Conservation (phyloP, 805 yeast species). For the Hanseniaspora osmophila region DNA sequence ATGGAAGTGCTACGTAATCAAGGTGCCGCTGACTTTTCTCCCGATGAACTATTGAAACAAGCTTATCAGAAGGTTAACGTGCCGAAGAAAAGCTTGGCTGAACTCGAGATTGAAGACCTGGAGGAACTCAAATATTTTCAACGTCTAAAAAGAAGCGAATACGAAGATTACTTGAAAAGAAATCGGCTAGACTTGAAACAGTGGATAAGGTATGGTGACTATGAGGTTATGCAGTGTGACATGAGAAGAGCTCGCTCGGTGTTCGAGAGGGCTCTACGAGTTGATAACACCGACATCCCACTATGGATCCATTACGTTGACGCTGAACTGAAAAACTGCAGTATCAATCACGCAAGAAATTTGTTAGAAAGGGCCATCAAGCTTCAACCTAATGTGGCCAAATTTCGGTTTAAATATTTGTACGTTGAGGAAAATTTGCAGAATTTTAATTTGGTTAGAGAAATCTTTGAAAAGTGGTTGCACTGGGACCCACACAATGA, state of each 20-base stretch:
- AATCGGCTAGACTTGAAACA: conserved; percentile 72
- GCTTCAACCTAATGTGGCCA: conserved; percentile 63
- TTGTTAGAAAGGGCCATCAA: conserved; percentile 65
- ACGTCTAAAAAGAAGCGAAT: conserved; percentile 63
- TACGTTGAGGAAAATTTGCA: conserved; percentile 70
- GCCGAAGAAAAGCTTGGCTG: conserved; percentile 26
- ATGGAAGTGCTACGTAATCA: background rate
- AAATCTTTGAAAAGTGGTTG: conserved; percentile 78
- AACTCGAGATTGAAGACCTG: conserved; percentile 43
- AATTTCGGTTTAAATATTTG: conserved; percentile 75
- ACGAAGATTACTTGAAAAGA: conserved; percentile 73
- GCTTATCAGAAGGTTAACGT: background rate
- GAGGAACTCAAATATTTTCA: conserved; percentile 73
- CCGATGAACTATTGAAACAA: background rate
- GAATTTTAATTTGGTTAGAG: conserved; percentile 45
- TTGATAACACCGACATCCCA: conserved; percentile 61
- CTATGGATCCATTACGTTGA: conserved; percentile 79
- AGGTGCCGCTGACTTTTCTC: background rate
- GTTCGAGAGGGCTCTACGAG: conserved; percentile 74
- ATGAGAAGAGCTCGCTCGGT: conserved; percentile 68
- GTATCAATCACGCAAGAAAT: conserved; percentile 80
- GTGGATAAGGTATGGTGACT: conserved; percentile 84
- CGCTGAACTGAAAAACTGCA: conserved; percentile 54
- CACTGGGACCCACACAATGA: conserved; percentile 44
- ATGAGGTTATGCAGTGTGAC: conserved; percentile 75